phyloP scores from a whole-genome alignment of 1,139 yeast species.

The Blastobotrys persicus region DNA sequence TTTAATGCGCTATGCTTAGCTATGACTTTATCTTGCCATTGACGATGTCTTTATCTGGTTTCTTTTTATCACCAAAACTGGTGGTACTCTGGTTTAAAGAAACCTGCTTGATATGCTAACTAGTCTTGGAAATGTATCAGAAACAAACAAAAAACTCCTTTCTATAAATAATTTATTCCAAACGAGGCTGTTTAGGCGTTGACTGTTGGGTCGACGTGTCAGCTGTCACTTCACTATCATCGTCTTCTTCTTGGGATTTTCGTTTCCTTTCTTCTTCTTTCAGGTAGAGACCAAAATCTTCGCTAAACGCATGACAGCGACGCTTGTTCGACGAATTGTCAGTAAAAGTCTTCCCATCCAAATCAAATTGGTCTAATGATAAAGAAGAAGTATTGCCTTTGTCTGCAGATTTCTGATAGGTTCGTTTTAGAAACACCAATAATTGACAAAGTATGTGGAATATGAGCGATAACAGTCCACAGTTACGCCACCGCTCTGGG shows the following conservation, averaged over 20 bases:
- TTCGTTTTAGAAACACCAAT: background rate
- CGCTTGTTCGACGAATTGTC: background rate
- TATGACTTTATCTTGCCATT: too few relatives aligned
- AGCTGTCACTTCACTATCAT: background rate
- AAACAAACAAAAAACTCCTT: background rate
- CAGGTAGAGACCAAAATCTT: background rate
- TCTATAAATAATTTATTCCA: background rate
- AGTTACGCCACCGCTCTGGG: background rate
- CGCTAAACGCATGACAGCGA: conserved; percentile 4
- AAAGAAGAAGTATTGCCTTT: background rate
- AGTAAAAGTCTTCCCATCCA: background rate
- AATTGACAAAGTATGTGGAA: conserved; percentile 5
- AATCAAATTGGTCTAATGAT: background rate
- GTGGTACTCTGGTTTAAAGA: too few relatives aligned
- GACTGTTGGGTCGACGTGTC: background rate
- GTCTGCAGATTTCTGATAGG: background rate
- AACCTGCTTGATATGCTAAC: background rate
- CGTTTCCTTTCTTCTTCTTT: conserved; percentile 3
- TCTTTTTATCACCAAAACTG: background rate
- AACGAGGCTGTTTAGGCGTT: background rate
- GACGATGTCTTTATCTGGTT: background rate
- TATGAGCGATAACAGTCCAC: background rate
- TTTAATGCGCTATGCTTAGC: background rate
- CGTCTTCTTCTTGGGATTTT: conserved; percentile 1
- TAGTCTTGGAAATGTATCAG: background rate